Conservation (phyloP, 202 grass and related monocot genomes). For the Brachypodium distachyon region DNA sequence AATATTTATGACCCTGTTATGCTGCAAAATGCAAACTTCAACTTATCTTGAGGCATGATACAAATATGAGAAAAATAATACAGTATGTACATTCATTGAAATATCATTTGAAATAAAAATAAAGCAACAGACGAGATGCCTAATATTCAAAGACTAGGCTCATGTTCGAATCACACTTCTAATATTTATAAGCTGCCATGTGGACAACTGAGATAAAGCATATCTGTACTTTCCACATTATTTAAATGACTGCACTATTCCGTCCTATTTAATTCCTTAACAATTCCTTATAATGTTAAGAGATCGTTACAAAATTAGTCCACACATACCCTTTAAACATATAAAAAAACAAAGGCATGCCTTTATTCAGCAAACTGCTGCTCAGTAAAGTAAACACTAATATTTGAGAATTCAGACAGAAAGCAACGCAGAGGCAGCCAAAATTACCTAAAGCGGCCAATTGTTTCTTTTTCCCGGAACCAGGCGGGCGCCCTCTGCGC, state of each 20-base stretch:
- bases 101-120: background rate
- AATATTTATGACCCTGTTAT: background rate
- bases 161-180: background rate
- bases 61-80: background rate
- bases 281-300: background rate
- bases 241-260: conserved; percentile 20
- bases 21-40: background rate
- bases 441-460: conserved; percentile 82
- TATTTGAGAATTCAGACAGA: background rate
- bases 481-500: conserved; percentile 63
- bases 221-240: conserved; percentile 14
- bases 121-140: background rate
- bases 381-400: background rate
- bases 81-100: background rate
- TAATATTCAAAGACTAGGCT: conserved; percentile 28
- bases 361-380: background rate
- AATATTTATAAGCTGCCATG: background rate
- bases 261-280: background rate
- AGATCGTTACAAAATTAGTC: conserved; percentile 8
- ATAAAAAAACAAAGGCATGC: background rate
- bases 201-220: conserved; percentile 4
- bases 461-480: conserved; percentile 85
- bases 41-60: background rate
- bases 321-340: background rate
- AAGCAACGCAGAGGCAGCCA: background rate